Evolutionary conservation across 768 basidiomycete species (phyloP), one percentile per base, ranked within the genome.

Genomic region (Kwoniella pini): DNA sequence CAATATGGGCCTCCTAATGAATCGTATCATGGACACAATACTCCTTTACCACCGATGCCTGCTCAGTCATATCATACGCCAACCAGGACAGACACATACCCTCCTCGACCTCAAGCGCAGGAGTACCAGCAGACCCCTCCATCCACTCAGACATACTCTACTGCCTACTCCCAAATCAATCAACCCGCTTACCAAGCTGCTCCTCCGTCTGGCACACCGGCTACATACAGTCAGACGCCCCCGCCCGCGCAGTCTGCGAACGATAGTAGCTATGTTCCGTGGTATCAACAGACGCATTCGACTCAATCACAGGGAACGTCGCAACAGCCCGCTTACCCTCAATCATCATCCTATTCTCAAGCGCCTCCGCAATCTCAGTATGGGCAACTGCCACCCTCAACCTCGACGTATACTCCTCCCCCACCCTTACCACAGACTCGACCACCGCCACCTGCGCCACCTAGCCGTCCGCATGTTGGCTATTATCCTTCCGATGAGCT

Each of bases 401-500:
- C 48, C 0, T 50, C 53, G 17, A 19, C 44, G 38, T 57, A 57
- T 21, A 17, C 49, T 22, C 43, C 44, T 10, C 51, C 59, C 6
- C 52, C 59, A n/a, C 50, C 51, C 21, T 58, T 67, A 9, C 64
- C 65, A 10, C 49, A 60, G 13, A 50, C 48, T 33, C 42, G 63
- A 19, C 65, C 69, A 1, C 60, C 56, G 31, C 70, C 72, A 13
- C 64, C 67, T 1, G 38, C 59, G 2, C 71, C 71, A 3, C 67
- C 69, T 7, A 59, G 64, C 31, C 57, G 51, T 17, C 54, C 52
- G 30, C 45, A 60, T 11, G 68, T 67, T 3, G 72, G 72, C 12
- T 74, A 74, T 30, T 74, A 74, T 31, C 72, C 72, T 2, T 74
- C 72, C 9, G 72, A 74, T 51, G 72, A 74, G 62, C 64, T 74